These are phyloP conservation scores for Tuber microsphaerosporum DNA, from an alignment of 495 filamentous ascomycete species.

Conservation along the genomic window DNA sequence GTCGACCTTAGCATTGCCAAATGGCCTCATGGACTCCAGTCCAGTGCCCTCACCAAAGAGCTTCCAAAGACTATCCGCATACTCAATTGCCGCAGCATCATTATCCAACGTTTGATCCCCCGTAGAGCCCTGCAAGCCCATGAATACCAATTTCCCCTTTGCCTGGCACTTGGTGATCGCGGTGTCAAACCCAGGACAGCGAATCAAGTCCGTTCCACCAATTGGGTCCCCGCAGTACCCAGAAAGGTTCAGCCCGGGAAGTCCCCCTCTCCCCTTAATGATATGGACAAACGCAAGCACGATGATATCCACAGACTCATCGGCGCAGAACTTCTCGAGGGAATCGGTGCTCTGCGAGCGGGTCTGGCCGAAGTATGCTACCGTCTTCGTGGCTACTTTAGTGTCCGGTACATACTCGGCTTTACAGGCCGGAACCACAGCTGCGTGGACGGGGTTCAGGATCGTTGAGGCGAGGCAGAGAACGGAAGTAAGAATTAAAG, in stretches of 20 bases:
- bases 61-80: constrained; percentile 48
- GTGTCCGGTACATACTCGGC: not conserved
- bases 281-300: constrained; percentile 10
- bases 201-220: constrained; percentile 28
- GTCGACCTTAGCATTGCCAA: constrained; percentile 46
- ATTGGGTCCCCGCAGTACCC: constrained; percentile 2
- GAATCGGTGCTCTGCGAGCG: not conserved
- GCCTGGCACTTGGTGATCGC: constrained; percentile 46
- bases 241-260: constrained; percentile 6
- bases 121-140: constrained; percentile 45
- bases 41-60: constrained; percentile 46
- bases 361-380: constrained; percentile 9
- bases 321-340: constrained; percentile 7
- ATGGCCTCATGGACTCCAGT: constrained; percentile 42
- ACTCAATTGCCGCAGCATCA: constrained; percentile 42
- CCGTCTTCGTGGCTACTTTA: not conserved
- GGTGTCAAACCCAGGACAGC: constrained; percentile 44
- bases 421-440: not conserved
- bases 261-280: not conserved
- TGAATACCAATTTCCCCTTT: constrained; percentile 45
- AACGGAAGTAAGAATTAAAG: not conserved
- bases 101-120: constrained; percentile 42
- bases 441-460: not conserved
- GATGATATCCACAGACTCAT: constrained; percentile 2
- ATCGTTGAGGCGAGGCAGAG: not conserved